Evolutionary conservation across 2,329 filamentous ascomycete species (phyloP).

Genomic region (Penicillium sp.): DNA sequence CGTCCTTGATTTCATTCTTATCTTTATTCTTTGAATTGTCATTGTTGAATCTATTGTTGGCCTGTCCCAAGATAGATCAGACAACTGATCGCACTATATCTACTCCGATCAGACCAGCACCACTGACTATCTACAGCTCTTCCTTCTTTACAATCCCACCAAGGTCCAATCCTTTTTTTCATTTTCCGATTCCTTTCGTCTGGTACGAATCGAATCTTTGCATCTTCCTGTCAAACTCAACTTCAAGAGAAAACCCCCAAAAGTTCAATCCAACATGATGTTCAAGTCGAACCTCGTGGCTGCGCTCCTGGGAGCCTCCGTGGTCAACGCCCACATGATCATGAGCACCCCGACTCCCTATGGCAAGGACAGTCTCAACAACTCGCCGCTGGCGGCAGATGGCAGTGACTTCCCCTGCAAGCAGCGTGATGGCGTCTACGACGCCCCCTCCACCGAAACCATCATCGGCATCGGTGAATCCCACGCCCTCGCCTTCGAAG

Average conservation of each 20-base stretch:
- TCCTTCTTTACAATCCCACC: constrained; percentile 13
- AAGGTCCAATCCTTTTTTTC: constrained; percentile 23
- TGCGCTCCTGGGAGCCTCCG: constrained; percentile 55
- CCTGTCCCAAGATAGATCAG: background rate
- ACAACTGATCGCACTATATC: constrained; percentile 4
- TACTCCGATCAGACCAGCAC: background rate
- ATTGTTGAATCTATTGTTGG: background rate
- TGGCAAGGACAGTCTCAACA: constrained; percentile 52
- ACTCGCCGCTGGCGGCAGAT: constrained; percentile 62
- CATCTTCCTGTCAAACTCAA: constrained; percentile 21
- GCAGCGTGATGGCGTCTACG: constrained; percentile 46
- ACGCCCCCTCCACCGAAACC: constrained; percentile 54
- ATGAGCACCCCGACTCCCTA: constrained; percentile 71
- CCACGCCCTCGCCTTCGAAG: constrained; percentile 66
- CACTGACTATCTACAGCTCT: constrained; percentile 8
- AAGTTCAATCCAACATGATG: constrained; percentile 27
- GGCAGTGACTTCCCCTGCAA: constrained; percentile 86
- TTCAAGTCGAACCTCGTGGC: constrained; percentile 30
- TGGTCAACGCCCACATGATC: constrained; percentile 73
- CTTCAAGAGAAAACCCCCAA: constrained; percentile 8
- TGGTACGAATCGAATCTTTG: constrained; percentile 36
- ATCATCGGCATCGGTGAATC: constrained; percentile 64
- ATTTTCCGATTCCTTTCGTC: constrained; percentile 32
- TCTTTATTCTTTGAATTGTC: no score
- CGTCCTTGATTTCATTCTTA: constrained; percentile 1